Evolutionary conservation across 768 basidiomycete genomes (phyloP), one percentile per base, ranked within the genome.

Genomic region (Mycena chlorophos): DNA sequence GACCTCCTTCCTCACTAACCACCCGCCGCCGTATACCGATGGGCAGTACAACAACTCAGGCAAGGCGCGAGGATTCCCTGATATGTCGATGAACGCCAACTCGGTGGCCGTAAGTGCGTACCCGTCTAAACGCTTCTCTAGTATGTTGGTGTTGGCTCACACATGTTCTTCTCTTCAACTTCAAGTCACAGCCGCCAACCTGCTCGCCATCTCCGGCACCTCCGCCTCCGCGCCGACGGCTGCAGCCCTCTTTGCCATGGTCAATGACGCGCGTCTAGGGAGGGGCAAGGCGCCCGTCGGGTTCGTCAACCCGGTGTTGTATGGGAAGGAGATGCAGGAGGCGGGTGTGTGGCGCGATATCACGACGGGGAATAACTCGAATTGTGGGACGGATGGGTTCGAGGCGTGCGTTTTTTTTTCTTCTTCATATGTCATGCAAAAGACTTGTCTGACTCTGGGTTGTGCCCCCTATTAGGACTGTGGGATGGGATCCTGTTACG

Each of bases 31-130:
- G 4, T 82, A 71, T 66, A 68, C 71, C 2, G 29, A 66, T 19
- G 68, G 64, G 16, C 68, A 78, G 52, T 82, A 77, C 65, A 82
- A 81, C 58, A 75, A 78, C 49, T 73, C 73, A 8, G 77, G 77
- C 49, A 72, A 58, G n/a, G 76, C 71, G 20, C 76, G 80, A 29
- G 80, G 67, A 16, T 80, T 68, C 67, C 80, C 81, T 1, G 81
- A 82, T 62, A 57, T 82, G 25, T 71, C 79, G 29, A 81, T 78
- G 1, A 81, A 82, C 27, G 79, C 8, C 10, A 14, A 38, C 13
- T 30, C 47, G 28, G 19, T 20, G n/a, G 31, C 38, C 2, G 19
- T 50, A 3, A 28, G n/a, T 20, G 48, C 54, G 16, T 25, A n/a
- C n/a, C n/a, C n/a, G n/a, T n/a, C n/a, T n/a, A n/a, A n/a, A n/a